phyloP scores from a whole-genome alignment of 1,284 basidiomycete genomes.

The Stereum hirsutum region DNA sequence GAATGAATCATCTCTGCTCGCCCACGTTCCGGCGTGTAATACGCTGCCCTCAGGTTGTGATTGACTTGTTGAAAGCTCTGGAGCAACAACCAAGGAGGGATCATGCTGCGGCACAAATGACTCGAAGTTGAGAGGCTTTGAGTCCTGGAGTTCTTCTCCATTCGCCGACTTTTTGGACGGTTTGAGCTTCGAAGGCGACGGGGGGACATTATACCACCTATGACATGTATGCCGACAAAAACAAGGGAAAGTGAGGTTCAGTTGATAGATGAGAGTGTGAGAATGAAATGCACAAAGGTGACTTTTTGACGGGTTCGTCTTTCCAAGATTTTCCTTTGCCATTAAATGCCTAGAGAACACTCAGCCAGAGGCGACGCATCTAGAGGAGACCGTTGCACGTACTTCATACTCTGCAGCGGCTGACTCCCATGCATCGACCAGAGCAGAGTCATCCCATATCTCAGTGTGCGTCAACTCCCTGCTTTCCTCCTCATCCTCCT shows the following conservation, averaged over 20 bases:
- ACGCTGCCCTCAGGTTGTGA: background rate
- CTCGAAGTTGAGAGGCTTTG: constrained; percentile 55
- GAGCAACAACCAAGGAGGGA: constrained; percentile 37
- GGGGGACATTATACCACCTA: constrained; percentile 72
- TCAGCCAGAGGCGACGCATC: background rate
- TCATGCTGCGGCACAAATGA: constrained; percentile 63
- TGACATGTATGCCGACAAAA: background rate
- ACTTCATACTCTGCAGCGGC: constrained; percentile 72
- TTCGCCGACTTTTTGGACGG: constrained; percentile 3
- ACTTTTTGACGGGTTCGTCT: constrained; percentile 53
- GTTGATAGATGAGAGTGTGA: background rate
- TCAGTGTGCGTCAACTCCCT: constrained; percentile 60
- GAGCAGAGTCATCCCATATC: constrained; percentile 76
- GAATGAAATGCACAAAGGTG: constrained; percentile 47
- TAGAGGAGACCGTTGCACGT: constrained; percentile 12
- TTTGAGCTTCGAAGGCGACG: constrained; percentile 23
- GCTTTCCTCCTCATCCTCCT: constrained; percentile 37
- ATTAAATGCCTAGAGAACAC: constrained; percentile 43
- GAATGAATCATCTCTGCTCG: constrained; percentile 66
- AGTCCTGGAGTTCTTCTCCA: constrained; percentile 28
- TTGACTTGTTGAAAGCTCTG: background rate
- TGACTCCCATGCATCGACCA: constrained; percentile 74
- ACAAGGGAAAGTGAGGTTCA: background rate
- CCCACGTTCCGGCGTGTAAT: constrained; percentile 18
- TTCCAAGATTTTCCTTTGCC: constrained; percentile 68